These are phyloP conservation scores for Gomphus bonarii DNA, from an alignment of 1,284 basidiomycete genomes.

Conservation along the genomic window DNA sequence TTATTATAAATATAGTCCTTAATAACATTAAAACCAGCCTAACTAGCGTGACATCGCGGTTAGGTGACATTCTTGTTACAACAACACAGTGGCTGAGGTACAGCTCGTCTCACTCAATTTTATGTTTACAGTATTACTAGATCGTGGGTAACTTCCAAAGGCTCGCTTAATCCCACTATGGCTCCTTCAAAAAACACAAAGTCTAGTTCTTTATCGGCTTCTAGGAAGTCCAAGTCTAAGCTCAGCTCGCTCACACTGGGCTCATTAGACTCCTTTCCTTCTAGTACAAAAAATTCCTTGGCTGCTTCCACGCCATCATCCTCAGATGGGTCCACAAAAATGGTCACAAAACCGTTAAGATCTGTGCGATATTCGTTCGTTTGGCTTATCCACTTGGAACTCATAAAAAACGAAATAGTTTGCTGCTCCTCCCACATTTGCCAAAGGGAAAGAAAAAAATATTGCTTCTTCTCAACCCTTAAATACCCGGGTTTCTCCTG, in stretches of 20 bases:
- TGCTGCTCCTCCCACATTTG: conserved; percentile 27
- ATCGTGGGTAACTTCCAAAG: neutral
- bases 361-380: conserved; percentile 27
- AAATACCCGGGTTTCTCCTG: conserved; percentile 16
- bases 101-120: no score
- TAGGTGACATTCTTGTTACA: neutral
- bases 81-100: neutral
- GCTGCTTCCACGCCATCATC: neutral
- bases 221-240: conserved; percentile 6
- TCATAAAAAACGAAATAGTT: conserved; percentile 19
- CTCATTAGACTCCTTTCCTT: neutral
- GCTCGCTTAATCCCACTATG: neutral
- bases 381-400: conserved; percentile 2
- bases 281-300: neutral
- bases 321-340: neutral
- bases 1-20: neutral
- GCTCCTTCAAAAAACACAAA: neutral
- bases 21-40: no score
- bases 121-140: neutral
- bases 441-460: conserved; percentile 39
- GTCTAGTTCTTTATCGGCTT: neutral
- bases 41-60: neutral
- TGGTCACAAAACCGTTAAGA: conserved; percentile 29
- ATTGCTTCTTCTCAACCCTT: neutral
- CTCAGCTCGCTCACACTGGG: neutral